phyloP scores from a whole-genome alignment of 805 yeast species.

The Starmerella floris region DNA sequence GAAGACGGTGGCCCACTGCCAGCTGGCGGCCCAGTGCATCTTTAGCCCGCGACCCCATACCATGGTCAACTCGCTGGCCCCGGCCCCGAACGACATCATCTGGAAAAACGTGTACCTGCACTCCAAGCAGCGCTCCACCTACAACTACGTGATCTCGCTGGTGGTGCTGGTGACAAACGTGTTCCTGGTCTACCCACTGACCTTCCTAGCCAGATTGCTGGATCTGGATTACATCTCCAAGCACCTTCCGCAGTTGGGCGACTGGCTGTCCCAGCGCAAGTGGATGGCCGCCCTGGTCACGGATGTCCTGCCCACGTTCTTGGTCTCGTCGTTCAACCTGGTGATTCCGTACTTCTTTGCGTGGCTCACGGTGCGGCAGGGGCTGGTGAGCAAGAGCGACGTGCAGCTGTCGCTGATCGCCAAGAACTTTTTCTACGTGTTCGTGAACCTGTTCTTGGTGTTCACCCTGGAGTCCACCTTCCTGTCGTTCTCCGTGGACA shows the following conservation, averaged over 20 bases:
- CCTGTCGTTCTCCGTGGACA: conserved; percentile 64
- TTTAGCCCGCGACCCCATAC: conserved; percentile 79
- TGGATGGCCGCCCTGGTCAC: conserved; percentile 74
- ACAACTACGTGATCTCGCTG: conserved; percentile 51
- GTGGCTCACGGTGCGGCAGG: conserved; percentile 71
- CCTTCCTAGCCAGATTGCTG: conserved; percentile 69
- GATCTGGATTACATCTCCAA: conserved; percentile 64
- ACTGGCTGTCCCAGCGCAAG: conserved; percentile 44
- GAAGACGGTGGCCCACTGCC: conserved; percentile 92
- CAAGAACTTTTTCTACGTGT: conserved; percentile 86
- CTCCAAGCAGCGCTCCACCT: conserved; percentile 52
- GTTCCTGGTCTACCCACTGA: conserved; percentile 67
- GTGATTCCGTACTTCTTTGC: conserved; percentile 76
- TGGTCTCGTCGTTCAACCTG: conserved; percentile 73
- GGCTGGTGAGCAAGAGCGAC: conserved; percentile 81
- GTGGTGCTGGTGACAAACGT: conserved; percentile 57
- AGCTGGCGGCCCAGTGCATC: conserved; percentile 91
- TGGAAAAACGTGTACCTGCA: conserved; percentile 86
- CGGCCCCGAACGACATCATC: conserved; percentile 89
- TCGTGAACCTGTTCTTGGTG: conserved; percentile 83
- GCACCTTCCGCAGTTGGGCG: conserved; percentile 74
- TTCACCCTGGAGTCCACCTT: conserved; percentile 83
- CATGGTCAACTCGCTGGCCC: conserved; percentile 72
- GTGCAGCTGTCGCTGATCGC: conserved; percentile 82
- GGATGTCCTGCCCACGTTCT: conserved; percentile 79